Conservation (phyloP, 345 rosid genomes). For the Aegle marmelos region DNA sequence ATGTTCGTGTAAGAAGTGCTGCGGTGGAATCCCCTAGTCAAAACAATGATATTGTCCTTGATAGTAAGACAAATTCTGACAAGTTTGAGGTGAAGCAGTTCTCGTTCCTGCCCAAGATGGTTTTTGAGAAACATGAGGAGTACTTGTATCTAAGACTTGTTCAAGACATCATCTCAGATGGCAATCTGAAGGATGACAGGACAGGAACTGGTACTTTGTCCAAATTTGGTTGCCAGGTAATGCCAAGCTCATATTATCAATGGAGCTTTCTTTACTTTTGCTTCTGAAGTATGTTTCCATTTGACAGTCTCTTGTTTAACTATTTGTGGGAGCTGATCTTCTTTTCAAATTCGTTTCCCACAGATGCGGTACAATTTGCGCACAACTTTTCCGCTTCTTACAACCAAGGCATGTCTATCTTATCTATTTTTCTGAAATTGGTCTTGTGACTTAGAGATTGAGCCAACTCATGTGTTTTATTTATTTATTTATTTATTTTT, state of each 20-base stretch:
- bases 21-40: slow-evolving; percentile 30
- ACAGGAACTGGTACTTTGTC: slow-evolving; percentile 88
- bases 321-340: background rate
- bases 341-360: background rate
- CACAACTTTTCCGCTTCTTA: slow-evolving; percentile 77
- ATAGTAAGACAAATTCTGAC: slow-evolving; percentile 26
- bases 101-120: slow-evolving; percentile 68
- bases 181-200: slow-evolving; percentile 63
- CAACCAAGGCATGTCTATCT: slow-evolving; percentile 62
- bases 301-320: background rate
- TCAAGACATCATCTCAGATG: slow-evolving; percentile 59
- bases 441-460: background rate
- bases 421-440: background rate
- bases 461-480: background rate
- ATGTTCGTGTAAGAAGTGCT: slow-evolving; percentile 68
- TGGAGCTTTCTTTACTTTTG: background rate
- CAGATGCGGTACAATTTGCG: slow-evolving; percentile 90
- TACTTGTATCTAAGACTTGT: slow-evolving; percentile 63
- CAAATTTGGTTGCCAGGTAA: slow-evolving; percentile 87
- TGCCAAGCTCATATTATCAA: background rate
- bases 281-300: slow-evolving; percentile 9
- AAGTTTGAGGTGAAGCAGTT: slow-evolving; percentile 58
- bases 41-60: slow-evolving; percentile 27
- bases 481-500: background rate
- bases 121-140: slow-evolving; percentile 79